phyloP scores from a whole-genome alignment of 345 rosid species.

The Schrenkiella parvula region DNA sequence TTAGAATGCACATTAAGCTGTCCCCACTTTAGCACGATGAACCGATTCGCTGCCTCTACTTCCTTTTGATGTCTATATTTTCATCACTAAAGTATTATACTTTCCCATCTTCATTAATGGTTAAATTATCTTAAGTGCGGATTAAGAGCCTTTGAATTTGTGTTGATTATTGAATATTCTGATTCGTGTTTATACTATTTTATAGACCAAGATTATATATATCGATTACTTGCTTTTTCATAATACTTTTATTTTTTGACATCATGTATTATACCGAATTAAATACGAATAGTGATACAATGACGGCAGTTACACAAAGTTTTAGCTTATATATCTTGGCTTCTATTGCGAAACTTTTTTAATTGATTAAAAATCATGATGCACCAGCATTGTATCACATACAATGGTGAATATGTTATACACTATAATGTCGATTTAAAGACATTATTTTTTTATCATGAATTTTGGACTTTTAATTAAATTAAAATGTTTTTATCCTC shows the following conservation, averaged over 20 bases:
- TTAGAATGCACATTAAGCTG: slow-evolving; percentile 15
- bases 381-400: too few species aligned
- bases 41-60: slow-evolving; percentile 20
- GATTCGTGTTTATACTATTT: not conserved
- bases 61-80: slow-evolving; percentile 15
- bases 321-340: not conserved
- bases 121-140: not conserved
- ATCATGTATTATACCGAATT: not conserved
- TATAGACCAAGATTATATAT: not conserved
- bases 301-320: not conserved
- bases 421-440: too few species aligned
- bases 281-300: not conserved
- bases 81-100: slow-evolving; percentile 4
- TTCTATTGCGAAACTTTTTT: not conserved
- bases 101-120: slow-evolving; percentile 7
- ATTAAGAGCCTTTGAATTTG: not conserved
- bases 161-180: slow-evolving; percentile 1
- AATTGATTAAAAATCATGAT: too few species aligned
- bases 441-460: too few species aligned
- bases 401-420: too few species aligned
- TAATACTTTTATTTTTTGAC: not conserved
- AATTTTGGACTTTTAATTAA: too few species aligned
- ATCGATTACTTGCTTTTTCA: not conserved
- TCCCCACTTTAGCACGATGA: slow-evolving; percentile 23
- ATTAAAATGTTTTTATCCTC: too few species aligned